Conservation (phyloP, 805 yeast genomes). For the Candida bentonensis region DNA sequence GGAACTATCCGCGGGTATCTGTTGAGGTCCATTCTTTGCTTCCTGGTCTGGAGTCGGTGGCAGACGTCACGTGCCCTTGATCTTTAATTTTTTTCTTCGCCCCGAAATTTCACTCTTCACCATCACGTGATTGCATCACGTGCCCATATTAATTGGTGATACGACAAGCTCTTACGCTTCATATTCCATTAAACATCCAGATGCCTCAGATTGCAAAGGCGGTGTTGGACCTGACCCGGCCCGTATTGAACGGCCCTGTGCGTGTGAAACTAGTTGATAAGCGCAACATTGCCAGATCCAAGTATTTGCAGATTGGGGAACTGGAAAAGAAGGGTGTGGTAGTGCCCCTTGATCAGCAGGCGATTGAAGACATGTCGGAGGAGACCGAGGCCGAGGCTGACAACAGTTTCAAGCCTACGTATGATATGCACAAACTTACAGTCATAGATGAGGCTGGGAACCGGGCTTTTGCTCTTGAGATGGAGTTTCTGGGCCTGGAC, state of each 20-base stretch:
- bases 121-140: too few species aligned
- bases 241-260: background rate
- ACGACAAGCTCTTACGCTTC: too few species aligned
- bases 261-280: conserved; percentile 1
- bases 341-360: background rate
- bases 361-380: background rate
- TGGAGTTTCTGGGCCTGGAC: background rate
- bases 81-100: too few species aligned
- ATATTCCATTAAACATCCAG: too few species aligned
- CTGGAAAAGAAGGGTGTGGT: background rate
- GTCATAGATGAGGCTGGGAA: background rate
- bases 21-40: too few species aligned
- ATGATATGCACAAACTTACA: background rate
- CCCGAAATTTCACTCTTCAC: too few species aligned
- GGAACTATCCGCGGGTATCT: background rate
- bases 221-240: background rate
- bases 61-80: too few species aligned
- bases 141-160: too few species aligned
- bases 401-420: background rate
- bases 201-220: background rate
- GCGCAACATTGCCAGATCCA: background rate
- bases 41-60: too few species aligned
- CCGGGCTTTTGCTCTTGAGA: background rate
- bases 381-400: background rate
- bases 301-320: background rate